Evolutionary conservation across 305 asterid genomes (phyloP).

Genomic region (Fraxinus baroniana): DNA sequence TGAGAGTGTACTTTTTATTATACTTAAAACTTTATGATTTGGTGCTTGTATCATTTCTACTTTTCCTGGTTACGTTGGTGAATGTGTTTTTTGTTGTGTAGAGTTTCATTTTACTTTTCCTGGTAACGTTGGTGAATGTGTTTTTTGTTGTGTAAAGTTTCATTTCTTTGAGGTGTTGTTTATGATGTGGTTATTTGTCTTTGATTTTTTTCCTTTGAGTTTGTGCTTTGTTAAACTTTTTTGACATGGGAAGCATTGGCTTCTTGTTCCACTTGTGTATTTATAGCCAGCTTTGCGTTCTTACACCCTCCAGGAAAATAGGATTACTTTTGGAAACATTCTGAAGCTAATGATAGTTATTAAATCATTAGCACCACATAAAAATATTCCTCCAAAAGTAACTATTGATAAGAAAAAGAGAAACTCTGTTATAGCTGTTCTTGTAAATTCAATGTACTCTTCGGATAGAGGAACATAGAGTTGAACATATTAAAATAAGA

Average conservation of each 20-base stretch:
- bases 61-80: background rate
- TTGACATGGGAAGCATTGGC: background rate
- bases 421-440: background rate
- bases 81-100: background rate
- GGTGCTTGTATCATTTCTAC: background rate
- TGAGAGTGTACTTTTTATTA: background rate
- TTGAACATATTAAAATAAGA: background rate
- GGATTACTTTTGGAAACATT: background rate
- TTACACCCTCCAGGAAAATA: background rate
- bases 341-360: background rate
- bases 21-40: conserved; percentile 1
- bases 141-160: background rate
- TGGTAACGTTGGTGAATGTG: background rate
- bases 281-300: background rate
- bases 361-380: background rate
- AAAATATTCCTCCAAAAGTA: background rate
- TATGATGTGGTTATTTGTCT: background rate
- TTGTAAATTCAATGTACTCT: background rate
- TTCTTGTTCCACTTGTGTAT: background rate
- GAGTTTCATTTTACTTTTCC: background rate
- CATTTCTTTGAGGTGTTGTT: background rate
- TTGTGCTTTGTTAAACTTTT: background rate
- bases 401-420: background rate
- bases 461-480: background rate
- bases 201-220: background rate